Evolutionary conservation across 148 eudicot species (phyloP).

Genomic region (Silene uniflora): DNA sequence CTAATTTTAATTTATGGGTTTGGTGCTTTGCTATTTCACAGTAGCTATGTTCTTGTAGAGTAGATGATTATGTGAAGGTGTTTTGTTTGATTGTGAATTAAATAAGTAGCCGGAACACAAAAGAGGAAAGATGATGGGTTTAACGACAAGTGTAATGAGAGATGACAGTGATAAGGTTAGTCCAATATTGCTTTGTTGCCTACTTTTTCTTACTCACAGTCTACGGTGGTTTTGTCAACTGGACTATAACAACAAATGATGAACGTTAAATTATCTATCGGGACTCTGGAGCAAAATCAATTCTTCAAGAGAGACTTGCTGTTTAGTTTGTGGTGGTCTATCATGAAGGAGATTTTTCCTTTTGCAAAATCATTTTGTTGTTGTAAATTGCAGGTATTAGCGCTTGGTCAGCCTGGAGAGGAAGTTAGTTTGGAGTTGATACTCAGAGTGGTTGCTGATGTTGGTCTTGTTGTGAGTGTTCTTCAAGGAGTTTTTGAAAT

Average conservation of each 20-base stretch:
- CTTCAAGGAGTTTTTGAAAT: not conserved
- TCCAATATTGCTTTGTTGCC: not conserved
- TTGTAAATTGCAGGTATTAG: constrained; percentile 53
- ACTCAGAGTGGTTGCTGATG: constrained; percentile 94
- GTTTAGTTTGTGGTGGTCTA: not conserved
- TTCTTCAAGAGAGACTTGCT: not conserved
- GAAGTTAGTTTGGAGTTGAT: constrained; percentile 91
- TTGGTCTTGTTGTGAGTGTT: constrained; percentile 86
- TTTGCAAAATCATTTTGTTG: constrained; percentile 8
- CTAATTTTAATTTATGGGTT: too few species aligned
- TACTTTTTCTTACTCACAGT: not conserved
- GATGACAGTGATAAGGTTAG: constrained; percentile 87
- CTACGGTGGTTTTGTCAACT: not conserved
- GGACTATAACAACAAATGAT: not conserved
- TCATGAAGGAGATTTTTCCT: not conserved
- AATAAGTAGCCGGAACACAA: constrained; percentile 68
- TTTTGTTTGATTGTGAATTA: too few species aligned
- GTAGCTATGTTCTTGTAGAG: too few species aligned
- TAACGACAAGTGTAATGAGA: constrained; percentile 75
- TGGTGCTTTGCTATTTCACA: too few species aligned
- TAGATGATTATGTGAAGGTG: too few species aligned
- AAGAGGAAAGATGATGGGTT: constrained; percentile 45
- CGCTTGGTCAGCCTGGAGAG: constrained; percentile 86
- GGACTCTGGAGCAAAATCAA: not conserved
- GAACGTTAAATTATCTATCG: not conserved